Conservation (phyloP, 2,329 filamentous ascomycete genomes). For the Colletotrichum karsti region DNA sequence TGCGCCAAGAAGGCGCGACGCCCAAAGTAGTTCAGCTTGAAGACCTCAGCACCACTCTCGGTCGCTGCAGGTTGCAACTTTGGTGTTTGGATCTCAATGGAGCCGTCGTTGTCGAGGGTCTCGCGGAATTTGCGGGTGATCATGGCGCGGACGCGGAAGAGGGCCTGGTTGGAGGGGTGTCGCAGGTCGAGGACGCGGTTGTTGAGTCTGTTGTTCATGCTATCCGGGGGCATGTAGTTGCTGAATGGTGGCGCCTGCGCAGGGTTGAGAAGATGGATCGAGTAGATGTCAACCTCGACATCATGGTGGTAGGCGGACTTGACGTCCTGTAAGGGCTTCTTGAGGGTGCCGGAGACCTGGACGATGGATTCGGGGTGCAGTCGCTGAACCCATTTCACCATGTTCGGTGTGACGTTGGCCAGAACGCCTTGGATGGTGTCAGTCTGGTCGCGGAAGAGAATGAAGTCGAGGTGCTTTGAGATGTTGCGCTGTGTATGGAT, state of each 20-base stretch:
- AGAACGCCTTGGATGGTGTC: conserved; percentile 87
- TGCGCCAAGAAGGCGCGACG: conserved; percentile 89
- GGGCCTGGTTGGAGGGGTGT: conserved; percentile 85
- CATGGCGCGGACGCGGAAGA: conserved; percentile 87
- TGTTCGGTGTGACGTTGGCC: conserved; percentile 63
- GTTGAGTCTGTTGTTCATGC: conserved; percentile 36
- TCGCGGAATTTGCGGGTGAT: conserved; percentile 83
- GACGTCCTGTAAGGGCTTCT: conserved; percentile 77
- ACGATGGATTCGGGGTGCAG: conserved; percentile 82
- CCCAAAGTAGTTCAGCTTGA: conserved; percentile 91
- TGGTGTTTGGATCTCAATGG: conserved; percentile 93
- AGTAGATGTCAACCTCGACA: conserved; percentile 76
- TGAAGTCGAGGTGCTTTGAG: conserved; percentile 83
- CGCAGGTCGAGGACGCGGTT: conserved; percentile 81
- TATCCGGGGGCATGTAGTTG: conserved; percentile 49
- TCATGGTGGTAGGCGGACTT: conserved; percentile 79
- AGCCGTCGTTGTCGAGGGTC: conserved; percentile 77
- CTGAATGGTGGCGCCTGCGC: conserved; percentile 59
- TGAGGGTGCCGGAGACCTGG: conserved; percentile 77
- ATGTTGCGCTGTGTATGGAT: conserved; percentile 83
- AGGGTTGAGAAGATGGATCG: conserved; percentile 60
- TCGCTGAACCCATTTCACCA: conserved; percentile 89
- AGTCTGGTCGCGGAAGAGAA: conserved; percentile 86
- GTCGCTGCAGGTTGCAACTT: conserved; percentile 91
- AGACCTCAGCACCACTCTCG: conserved; percentile 90